Base-by-base conservation (phyloP, 1,284 basidiomycete species). In the Rhodotorula sp. region DNA sequence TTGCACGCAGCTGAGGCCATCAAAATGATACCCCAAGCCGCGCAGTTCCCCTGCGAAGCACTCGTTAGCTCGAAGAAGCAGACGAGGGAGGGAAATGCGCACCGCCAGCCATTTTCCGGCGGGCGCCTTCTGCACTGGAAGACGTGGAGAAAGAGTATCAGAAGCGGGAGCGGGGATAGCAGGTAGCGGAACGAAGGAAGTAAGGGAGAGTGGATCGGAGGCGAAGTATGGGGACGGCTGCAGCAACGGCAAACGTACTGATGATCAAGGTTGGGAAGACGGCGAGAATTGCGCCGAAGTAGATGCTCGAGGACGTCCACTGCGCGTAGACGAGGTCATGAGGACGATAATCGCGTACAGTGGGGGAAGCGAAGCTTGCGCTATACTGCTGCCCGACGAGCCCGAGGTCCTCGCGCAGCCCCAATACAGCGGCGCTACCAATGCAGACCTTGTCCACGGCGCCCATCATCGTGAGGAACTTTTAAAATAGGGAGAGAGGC, bases 21-120 rank as follows among this genome's bases (percentile, higher is more conserved):
- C 2, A 72, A 46, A 7, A 72, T 54, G 46, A 72, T 68, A 1
- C 79, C 79, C 73, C 78, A 80, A 39, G 73, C 67, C n/a, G 73
- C 61, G 37, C 77, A 75, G 63, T 79, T 79, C 71, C 62, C 62
- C 3, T 41, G 39, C 17, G 10, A 41, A 8, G 39, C 39, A 17
- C 39, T 10, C 10, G 39, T 17, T 8, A 41, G 39, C 10, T 41
- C 39, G n/a, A n/a, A 41, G 39, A 8, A 41, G 39, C 39, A 17
- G 10, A 41, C 39, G 39, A 41, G 39, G 39, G 17, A 41, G 39
- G 17, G 39, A 41, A 41, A 10, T 10, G 17, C 39, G 39, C 10
- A 41, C 39, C 8, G 75, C 65, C 60, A 76, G 66, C 57, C 60
- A 69, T 53, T 66, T 66, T 10, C 61, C 64, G 27, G 64, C 53